Base-by-base conservation (phyloP, 2,329 filamentous ascomycete genomes). In the Gremmenia infestans region DNA sequence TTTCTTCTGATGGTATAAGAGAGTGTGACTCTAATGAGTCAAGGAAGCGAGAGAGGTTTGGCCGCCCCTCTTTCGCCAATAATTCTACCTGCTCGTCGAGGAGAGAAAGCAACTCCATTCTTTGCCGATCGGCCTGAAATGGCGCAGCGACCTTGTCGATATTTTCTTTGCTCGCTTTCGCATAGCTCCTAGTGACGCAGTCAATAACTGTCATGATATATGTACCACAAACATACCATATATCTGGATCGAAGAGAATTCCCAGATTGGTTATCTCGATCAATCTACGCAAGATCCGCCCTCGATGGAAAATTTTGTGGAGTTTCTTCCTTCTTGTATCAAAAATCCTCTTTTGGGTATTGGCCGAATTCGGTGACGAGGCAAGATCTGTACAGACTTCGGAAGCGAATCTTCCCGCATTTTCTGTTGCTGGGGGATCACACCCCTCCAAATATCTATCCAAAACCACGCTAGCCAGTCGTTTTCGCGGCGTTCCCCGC, bases 81-180 rank as follows among this genome's bases (percentile, higher is more conserved):
- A 52, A 35, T 43, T 64, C 54, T 36, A 67, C 55, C 51, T 66
- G 57, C 53, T 58, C 48, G 35, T 59, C 49, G 47, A 67, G 56
- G 53, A 62, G 58, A 37, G 58, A 55, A 19, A 67, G 58, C 23
- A 67, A 53, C 48, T 63, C 48, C 19, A 63, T 64, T 32, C 62
- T 56, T 55, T 59, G 56, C 39, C 36, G 22, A 57, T 67, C 49
- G 47, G 36, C 54, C 36, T 64, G 36, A 54, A 63, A 61, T 1
- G n/a, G 28, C 23, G 36, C 19, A 56, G 45, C 48, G 8, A 53
- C 36, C 36, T 56, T 57, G 15, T 59, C 40, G n/a, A 61, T 17
- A 28, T 59, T 37, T 57, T 57, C 37, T 55, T 61, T 56, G 32
- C 56, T 57, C 23, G 50, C 36, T 36, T 61, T 61, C 22, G 36